A percentile compares a stretch with the other conserved stretches of the same genome.
Conservation (phyloP, 108 stramenopile species). For the Hondaea fermentalgiana region DNA sequence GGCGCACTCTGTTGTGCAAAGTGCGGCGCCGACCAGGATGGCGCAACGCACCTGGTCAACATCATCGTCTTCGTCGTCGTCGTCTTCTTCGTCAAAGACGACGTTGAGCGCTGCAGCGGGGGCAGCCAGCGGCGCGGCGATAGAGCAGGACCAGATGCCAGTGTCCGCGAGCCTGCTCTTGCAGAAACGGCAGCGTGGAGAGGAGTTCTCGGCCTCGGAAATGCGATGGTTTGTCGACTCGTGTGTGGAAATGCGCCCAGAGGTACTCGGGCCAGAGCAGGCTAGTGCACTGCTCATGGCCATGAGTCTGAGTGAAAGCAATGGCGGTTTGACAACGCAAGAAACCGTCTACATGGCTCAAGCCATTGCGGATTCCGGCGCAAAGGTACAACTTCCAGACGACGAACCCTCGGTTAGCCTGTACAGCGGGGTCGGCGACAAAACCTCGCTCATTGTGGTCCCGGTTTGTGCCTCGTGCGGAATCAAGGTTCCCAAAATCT, state of each 20-base stretch:
- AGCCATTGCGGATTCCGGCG: background rate
- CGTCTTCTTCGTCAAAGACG: too few relatives aligned
- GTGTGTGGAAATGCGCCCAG: background rate
- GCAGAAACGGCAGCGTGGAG: background rate
- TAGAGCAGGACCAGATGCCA: background rate
- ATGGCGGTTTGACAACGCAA: background rate
- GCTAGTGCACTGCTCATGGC: background rate
- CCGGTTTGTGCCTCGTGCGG: background rate
- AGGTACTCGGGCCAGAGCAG: background rate
- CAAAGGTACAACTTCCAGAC: background rate
- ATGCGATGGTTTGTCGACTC: background rate
- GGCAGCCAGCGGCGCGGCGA: background rate
- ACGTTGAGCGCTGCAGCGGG: background rate
- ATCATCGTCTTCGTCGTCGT: too few relatives aligned
- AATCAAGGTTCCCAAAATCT: background rate
- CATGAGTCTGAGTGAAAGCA: background rate
- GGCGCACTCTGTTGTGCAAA: too few relatives aligned
- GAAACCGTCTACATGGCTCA: background rate
- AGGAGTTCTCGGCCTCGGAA: background rate
- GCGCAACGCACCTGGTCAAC: too few relatives aligned
- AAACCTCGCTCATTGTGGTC: background rate
- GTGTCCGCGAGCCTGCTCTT: background rate
- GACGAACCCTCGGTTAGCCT: background rate
- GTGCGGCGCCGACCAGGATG: too few relatives aligned
- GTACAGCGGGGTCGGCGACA: background rate